Conservation (phyloP, 164 flowering plant genomes). For the Houttuynia cordata region DNA sequence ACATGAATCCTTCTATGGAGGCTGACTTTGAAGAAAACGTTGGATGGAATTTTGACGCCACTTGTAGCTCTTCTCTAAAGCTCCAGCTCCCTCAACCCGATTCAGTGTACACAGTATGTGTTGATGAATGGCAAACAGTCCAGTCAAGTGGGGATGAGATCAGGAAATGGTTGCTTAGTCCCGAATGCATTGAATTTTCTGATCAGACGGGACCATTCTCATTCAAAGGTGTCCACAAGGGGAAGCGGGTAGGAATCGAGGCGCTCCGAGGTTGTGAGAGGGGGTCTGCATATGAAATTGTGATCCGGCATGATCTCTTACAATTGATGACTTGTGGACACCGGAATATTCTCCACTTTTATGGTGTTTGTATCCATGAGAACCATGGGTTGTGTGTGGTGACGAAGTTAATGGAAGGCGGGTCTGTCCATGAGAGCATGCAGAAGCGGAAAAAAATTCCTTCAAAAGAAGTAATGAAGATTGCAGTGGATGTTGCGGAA, state of each 20-base stretch:
- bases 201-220: constrained; percentile 62
- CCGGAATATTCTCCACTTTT: constrained; percentile 58
- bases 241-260: constrained; percentile 59
- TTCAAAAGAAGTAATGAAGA: constrained; percentile 56
- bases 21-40: constrained; percentile 45
- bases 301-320: constrained; percentile 61
- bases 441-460: constrained; percentile 64
- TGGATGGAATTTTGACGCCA: constrained; percentile 26
- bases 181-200: constrained; percentile 59
- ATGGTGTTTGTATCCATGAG: constrained; percentile 72
- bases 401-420: constrained; percentile 87
- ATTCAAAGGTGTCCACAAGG: constrained; percentile 72
- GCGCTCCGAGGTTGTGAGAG: constrained; percentile 87
- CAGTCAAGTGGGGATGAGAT: constrained; percentile 57
- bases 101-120: constrained; percentile 43
- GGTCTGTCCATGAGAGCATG: constrained; percentile 59
- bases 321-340: constrained; percentile 94
- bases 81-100: constrained; percentile 46
- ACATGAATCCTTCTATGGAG: constrained; percentile 27
- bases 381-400: constrained; percentile 78
- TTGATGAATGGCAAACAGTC: constrained; percentile 90
- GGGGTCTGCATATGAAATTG: constrained; percentile 65
- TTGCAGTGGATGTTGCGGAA: constrained; percentile 70
- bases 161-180: constrained; percentile 59
- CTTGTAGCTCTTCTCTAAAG: constrained; percentile 23